A percentile compares a stretch with the other conserved stretches of the same genome.
Conservation (phyloP, 495 filamentous ascomycete genomes). For the Astrocystis sublimbata region DNA sequence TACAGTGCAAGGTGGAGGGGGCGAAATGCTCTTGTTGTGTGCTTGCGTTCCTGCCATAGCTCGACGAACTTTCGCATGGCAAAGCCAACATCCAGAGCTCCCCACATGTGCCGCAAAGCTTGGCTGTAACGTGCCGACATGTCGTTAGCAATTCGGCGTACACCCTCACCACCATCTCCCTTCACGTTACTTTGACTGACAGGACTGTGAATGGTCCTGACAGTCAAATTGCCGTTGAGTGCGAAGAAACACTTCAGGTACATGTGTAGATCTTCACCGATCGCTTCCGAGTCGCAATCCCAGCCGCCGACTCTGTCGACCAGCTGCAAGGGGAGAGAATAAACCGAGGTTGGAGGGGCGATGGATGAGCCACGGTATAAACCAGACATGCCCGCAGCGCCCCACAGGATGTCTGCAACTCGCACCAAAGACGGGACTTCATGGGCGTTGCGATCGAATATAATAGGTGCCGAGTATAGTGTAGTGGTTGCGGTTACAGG, state of each 20-base stretch:
- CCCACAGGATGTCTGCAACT: constrained; percentile 68
- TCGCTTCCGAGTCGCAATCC: constrained; percentile 66
- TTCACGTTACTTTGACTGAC: constrained; percentile 70
- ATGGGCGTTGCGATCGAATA: constrained; percentile 71
- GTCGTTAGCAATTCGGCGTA: constrained; percentile 53
- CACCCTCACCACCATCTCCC: constrained; percentile 51
- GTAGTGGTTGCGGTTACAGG: constrained; percentile 57
- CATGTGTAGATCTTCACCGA: constrained; percentile 75
- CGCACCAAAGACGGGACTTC: constrained; percentile 65
- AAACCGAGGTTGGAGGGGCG: constrained; percentile 68
- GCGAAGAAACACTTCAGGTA: constrained; percentile 74
- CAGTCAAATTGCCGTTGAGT: constrained; percentile 61
- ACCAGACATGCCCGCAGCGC: constrained; percentile 64
- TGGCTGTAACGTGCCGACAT: constrained; percentile 64
- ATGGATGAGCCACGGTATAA: constrained; percentile 60
- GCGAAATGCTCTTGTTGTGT: constrained; percentile 50
- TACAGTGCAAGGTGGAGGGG: constrained; percentile 52
- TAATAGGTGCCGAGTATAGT: constrained; percentile 67
- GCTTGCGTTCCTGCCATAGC: constrained; percentile 52
- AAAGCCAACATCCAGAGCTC: constrained; percentile 65
- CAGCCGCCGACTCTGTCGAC: constrained; percentile 65
- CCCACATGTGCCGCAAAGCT: constrained; percentile 72
- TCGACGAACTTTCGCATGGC: constrained; percentile 51
- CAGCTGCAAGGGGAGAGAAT: constrained; percentile 63
- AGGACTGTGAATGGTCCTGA: constrained; percentile 56